Conservation (phyloP, 805 yeast genomes). For the Saturnispora zaruensis region DNA sequence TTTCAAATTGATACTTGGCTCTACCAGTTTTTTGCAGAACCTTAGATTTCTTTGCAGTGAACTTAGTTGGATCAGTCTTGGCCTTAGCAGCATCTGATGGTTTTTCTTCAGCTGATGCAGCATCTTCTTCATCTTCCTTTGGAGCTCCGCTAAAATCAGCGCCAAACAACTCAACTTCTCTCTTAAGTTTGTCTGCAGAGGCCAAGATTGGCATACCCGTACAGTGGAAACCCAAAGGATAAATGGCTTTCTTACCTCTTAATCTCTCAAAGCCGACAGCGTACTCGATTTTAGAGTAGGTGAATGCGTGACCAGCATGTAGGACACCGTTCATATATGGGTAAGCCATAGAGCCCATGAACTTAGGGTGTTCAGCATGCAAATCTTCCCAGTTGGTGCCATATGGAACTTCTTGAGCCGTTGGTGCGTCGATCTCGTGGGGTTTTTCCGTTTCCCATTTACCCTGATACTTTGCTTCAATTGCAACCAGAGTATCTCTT, state of each 20-base stretch:
- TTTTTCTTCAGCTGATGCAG: conserved; percentile 22
- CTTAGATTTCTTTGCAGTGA: conserved; percentile 86
- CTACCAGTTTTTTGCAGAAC: conserved; percentile 91
- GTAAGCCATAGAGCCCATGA: conserved; percentile 90
- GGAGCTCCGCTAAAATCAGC: conserved; percentile 64
- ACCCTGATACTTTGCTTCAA: conserved; percentile 82
- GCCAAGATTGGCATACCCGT: conserved; percentile 98
- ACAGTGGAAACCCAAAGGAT: conserved; percentile 98
- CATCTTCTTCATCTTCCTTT: conserved; percentile 41
- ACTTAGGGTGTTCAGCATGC: conserved; percentile 75
- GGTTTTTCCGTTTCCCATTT: conserved; percentile 80
- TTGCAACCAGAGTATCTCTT: conserved; percentile 85
- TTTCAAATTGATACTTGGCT: conserved; percentile 91
- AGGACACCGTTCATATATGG: conserved; percentile 98
- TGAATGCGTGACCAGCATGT: conserved; percentile 96
- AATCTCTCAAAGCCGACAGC: conserved; percentile 90
- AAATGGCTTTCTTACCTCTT: conserved; percentile 85
- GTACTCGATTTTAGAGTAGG: conserved; percentile 88
- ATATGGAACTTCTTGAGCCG: conserved; percentile 51
- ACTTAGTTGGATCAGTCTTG: conserved; percentile 70
- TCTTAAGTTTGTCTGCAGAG: conserved; percentile 86
- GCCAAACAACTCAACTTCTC: conserved; percentile 92
- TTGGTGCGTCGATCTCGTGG: conserved; percentile 86
- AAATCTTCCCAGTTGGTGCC: conserved; percentile 57
- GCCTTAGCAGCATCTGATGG: conserved; percentile 22